These are phyloP conservation scores for Venturiaceae sp. DNA, from an alignment of 2,329 filamentous ascomycete species.

Conservation along the genomic window DNA sequence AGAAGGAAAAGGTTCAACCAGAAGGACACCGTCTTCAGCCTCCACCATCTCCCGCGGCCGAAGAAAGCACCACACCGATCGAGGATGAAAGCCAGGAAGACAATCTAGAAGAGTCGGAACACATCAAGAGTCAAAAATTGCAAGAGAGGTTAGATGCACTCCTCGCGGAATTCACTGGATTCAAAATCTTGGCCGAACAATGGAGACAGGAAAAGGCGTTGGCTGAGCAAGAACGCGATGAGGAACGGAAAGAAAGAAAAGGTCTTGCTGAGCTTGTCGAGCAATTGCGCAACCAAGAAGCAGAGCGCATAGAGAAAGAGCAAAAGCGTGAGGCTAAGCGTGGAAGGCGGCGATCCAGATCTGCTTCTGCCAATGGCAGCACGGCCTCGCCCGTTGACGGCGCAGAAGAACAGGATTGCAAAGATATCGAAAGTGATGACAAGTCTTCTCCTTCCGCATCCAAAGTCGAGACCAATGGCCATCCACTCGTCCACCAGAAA, in stretches of 20 bases:
- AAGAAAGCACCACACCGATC: slow-evolving; percentile 5
- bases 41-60: slow-evolving; percentile 9
- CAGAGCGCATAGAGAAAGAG: slow-evolving; percentile 29
- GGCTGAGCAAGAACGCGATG: slow-evolving; percentile 68
- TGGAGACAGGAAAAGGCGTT: slow-evolving; percentile 70
- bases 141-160: slow-evolving; percentile 68
- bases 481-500: not conserved
- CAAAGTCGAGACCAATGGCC: not conserved
- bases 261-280: slow-evolving; percentile 82
- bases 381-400: not conserved
- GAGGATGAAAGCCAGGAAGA: slow-evolving; percentile 9
- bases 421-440: not conserved
- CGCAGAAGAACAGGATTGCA: not conserved
- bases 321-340: not conserved
- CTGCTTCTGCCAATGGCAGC: not conserved
- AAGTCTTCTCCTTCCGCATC: not conserved
- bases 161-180: slow-evolving; percentile 68
- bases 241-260: slow-evolving; percentile 58
- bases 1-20: slow-evolving; percentile 30
- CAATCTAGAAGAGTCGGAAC: slow-evolving; percentile 21
- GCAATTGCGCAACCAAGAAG: slow-evolving; percentile 63
- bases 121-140: slow-evolving; percentile 36
- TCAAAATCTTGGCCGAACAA: slow-evolving; percentile 69
- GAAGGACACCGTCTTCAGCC: slow-evolving; percentile 30
- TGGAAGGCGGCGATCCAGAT: slow-evolving; percentile 3